These are phyloP conservation scores for Botryosphaeria dothidea DNA, from an alignment of 2,329 filamentous ascomycete species.

Conservation along the genomic window DNA sequence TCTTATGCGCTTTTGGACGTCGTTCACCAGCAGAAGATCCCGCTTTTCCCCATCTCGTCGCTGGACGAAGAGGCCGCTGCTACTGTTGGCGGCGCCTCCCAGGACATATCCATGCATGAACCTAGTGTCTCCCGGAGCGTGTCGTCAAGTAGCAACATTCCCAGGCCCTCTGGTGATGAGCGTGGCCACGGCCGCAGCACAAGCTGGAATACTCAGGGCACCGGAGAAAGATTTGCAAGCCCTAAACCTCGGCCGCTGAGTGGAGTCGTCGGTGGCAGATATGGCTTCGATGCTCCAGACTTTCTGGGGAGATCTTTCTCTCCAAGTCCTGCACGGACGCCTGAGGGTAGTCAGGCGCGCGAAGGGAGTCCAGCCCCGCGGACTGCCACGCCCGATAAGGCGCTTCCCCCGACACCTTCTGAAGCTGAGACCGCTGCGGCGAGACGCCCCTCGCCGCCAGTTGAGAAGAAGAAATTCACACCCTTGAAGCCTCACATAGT, in stretches of 20 bases:
- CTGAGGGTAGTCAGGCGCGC: conserved; percentile 32
- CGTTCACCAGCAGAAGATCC: conserved; percentile 90
- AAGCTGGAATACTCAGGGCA: conserved; percentile 64
- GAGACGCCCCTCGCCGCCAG: background rate
- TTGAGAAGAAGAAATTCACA: conserved; percentile 33
- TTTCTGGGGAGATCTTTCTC: conserved; percentile 47
- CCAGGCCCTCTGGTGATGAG: conserved; percentile 42
- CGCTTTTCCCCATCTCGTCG: conserved; percentile 90
- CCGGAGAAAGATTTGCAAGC: conserved; percentile 28
- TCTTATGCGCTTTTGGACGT: conserved; percentile 90
- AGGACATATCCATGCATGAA: conserved; percentile 51
- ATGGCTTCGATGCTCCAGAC: conserved; percentile 51
- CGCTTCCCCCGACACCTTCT: conserved; percentile 51
- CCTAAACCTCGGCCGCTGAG: conserved; percentile 27
- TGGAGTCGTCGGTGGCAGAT: conserved; percentile 32
- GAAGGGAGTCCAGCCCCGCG: conserved; percentile 35
- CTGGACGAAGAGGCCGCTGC: conserved; percentile 65
- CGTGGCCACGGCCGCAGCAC: conserved; percentile 71
- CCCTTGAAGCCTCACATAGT: conserved; percentile 83
- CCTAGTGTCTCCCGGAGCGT: conserved; percentile 35
- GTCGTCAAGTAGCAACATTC: conserved; percentile 35
- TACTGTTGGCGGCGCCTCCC: conserved; percentile 63
- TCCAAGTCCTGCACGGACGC: conserved; percentile 40
- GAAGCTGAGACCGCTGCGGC: conserved; percentile 28
- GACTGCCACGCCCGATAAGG: conserved; percentile 48